Evolutionary conservation across 1,284 basidiomycete genomes (phyloP), one percentile per base, ranked within the genome.

Genomic region (Ceratobasidium sp.): DNA sequence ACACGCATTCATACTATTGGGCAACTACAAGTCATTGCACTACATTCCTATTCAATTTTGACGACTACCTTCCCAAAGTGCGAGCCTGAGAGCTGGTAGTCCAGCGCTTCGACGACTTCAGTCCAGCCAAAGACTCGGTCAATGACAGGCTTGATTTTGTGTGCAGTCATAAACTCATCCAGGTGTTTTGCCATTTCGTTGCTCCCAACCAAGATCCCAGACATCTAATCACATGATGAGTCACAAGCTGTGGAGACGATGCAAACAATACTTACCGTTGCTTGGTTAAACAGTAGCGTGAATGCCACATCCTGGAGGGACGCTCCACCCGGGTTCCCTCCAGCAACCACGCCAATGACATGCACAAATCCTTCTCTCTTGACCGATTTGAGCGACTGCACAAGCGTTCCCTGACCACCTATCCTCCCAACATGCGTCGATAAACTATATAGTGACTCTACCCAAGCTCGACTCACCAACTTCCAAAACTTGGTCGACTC

Each of bases 361-460:
- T 58, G 61, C 18, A 64, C 61, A 14, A 18, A 41, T 28, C 61
- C 61, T 34, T 64, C 16, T 9, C 36, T 43, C 18, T 48, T 52
- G 61, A 50, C n/a, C 9, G 61, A 64, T n/a, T 34, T 50, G 30
- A 64, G 9, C 26, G 61, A 64, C 18, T 64, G 26, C 14, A 64
- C 30, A 12, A 64, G 30, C 5, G 61, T 64, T 21, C 61, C 61
- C 30, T 64, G 45, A n/a, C 61, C 61, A 50, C 61, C 61, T 61
- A 32, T 28, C 26, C 1, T 30, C n/a, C n/a, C n/a, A n/a, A 39
- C 4, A 53, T 23, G 32, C n/a, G n/a, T n/a, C n/a, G n/a, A n/a
- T n/a, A 4, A 28, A 10, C 12, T 28, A 23, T 53, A 32, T 14
- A 16, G 28, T 8, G 26, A 65, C 9, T 8, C 26, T 69, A 23